Evolutionary conservation across 2,329 filamentous ascomycete species (phyloP), one percentile per base, ranked within the genome.

Genomic region (Colletotrichum sublineola): DNA sequence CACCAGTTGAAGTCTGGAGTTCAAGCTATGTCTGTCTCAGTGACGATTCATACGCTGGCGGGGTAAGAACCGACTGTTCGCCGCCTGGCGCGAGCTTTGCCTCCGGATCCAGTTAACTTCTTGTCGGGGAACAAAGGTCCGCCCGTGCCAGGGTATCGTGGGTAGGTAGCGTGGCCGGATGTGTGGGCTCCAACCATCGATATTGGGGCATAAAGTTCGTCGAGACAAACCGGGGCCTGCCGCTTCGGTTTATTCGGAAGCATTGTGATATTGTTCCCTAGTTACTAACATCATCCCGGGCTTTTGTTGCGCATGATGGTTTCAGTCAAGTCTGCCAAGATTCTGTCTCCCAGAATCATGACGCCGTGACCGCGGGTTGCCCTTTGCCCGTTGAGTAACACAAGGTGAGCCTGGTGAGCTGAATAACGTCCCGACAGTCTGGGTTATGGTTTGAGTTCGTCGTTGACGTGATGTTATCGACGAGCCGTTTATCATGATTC

Each of bases 51-150:
- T 73, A 60, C 70, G 61, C 61, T 50, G 67, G 61, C 66, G 66
- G 70, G 57, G 66, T 60, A 52, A 60, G 52, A 46, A 11, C 7
- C 20, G 20, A 50, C 66, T 33, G 60, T 53, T 46, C 65, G 50
- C 66, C 31, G 46, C 29, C 60, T 70, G 70, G 66, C 70, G 66
- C 66, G 61, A 70, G 66, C 60, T 65, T 38, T 7, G 42, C 12
- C 40, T 61, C 70, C 66, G 70, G 70, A 73, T 73, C 66, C 46
- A 70, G 70, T 52, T 60, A 69, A 73, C 56, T 24, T 20, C 8
- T 31, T 36, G 36, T 14, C 29, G 36, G 61, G n/a, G 50, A 46
- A 64, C 50, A 64, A 64, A 64, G 62, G 42, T 46, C 2, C 2
- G 15, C 18, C 36, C 33, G 44, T 38, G 29, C 36, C 31, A 20